Evolutionary conservation across 2,329 filamentous ascomycete species (phyloP).

Genomic region (Botrytis pseudocinerea): DNA sequence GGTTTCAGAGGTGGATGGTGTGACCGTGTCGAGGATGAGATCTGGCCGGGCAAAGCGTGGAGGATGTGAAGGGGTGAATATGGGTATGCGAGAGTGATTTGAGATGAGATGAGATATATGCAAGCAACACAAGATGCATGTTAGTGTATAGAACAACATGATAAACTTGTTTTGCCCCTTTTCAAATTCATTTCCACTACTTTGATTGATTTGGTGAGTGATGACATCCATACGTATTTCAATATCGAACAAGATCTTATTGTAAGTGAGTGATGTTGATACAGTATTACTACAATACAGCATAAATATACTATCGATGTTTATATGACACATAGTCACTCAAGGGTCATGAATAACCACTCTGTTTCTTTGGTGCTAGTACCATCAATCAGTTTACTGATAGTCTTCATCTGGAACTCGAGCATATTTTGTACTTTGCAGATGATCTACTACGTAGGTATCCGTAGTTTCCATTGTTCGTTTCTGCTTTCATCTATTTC

Average conservation of each 20-base stretch:
- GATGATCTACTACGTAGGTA: not conserved
- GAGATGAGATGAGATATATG: slow-evolving; percentile 18
- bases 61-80: not conserved
- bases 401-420: not conserved
- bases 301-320: not conserved
- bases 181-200: not conserved
- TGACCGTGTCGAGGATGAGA: not conserved
- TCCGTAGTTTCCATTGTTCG: not conserved
- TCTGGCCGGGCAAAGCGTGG: not conserved
- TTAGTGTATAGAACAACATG: slow-evolving; percentile 19
- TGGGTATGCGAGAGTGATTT: not conserved
- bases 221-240: not conserved
- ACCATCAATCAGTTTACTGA: not conserved
- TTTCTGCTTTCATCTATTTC: not conserved
- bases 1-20: slow-evolving; percentile 14
- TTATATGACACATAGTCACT: not conserved
- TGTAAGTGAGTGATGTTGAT: not conserved
- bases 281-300: not conserved
- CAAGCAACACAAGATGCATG: slow-evolving; percentile 16
- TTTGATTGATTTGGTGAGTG: not conserved
- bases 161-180: slow-evolving; percentile 11
- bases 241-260: not conserved
- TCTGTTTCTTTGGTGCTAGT: not conserved
- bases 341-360: not conserved
- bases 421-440: not conserved